Evolutionary conservation across 2,329 filamentous ascomycete genomes (phyloP).

Genomic region (Aspergillus sp.): DNA sequence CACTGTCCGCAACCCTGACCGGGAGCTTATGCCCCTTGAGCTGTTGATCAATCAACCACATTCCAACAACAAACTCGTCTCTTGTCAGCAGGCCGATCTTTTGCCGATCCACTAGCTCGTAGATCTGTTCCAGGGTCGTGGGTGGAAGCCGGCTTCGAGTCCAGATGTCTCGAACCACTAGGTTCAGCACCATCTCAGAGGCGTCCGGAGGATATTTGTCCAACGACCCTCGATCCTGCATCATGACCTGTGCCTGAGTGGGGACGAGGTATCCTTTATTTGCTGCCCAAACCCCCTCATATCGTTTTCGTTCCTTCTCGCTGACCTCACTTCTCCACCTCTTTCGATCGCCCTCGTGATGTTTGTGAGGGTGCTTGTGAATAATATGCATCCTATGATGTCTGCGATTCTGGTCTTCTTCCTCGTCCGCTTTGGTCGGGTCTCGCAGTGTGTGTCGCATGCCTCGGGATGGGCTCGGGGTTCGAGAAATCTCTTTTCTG

Average conservation of each 20-base stretch:
- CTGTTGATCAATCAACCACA: conserved; percentile 48
- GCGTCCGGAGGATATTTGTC: conserved; percentile 18
- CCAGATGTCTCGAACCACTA: conserved; percentile 48
- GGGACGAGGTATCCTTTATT: conserved; percentile 40
- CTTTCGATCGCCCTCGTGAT: conserved; percentile 45
- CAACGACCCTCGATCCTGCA: conserved; percentile 5
- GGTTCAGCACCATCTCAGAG: conserved; percentile 39
- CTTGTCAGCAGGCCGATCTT: conserved; percentile 32
- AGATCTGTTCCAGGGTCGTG: conserved; percentile 38
- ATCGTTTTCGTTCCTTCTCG: conserved; percentile 43
- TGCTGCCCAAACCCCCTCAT: conserved; percentile 48
- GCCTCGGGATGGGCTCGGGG: conserved; percentile 31
- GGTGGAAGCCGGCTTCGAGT: conserved; percentile 40
- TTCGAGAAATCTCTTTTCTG: conserved; percentile 23
- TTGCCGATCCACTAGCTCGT: conserved; percentile 41
- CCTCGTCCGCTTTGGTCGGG: conserved; percentile 31
- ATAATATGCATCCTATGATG: conserved; percentile 31
- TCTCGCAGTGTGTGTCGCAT: conserved; percentile 41
- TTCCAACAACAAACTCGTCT: conserved; percentile 47
- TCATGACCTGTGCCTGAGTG: background rate
- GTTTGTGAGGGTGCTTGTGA: conserved; percentile 43
- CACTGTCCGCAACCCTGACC: conserved; percentile 39
- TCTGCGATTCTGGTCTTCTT: conserved; percentile 19
- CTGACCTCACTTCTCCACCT: conserved; percentile 41
- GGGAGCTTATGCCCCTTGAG: conserved; percentile 45